phyloP scores from a whole-genome alignment of 768 basidiomycete genomes.

The Hysterangium stoloniferum region DNA sequence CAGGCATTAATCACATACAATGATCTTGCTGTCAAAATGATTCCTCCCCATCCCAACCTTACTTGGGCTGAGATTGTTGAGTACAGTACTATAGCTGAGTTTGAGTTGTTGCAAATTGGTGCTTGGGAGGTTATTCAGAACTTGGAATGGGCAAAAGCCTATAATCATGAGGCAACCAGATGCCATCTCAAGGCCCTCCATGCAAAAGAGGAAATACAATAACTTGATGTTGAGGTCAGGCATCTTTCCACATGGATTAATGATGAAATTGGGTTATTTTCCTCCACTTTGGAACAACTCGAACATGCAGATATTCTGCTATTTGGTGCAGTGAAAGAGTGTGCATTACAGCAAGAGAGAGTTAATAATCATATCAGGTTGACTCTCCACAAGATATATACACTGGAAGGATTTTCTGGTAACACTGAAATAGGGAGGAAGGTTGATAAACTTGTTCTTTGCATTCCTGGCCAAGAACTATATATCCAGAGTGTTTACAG shows the following conservation, averaged over 20 bases:
- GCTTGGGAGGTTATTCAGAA: conserved; percentile 23
- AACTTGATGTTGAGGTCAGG: conserved; percentile 26
- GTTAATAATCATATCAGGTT: neutral
- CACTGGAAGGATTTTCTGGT: neutral
- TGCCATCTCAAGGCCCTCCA: conserved; percentile 23
- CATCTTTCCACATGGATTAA: conserved; percentile 21
- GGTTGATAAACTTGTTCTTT: too few relatives aligned
- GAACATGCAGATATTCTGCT: neutral
- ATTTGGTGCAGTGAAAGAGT: neutral
- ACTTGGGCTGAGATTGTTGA: conserved; percentile 12
- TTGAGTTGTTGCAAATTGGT: conserved; percentile 23
- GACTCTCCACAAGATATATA: neutral
- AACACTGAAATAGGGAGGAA: neutral
- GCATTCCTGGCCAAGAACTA: too few relatives aligned
- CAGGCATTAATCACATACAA: conserved; percentile 28
- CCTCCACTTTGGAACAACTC: neutral
- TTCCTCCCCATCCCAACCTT: conserved; percentile 13
- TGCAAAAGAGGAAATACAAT: conserved; percentile 25
- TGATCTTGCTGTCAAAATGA: conserved; percentile 16
- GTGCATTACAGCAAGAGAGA: neutral
- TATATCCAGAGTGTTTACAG: too few relatives aligned
- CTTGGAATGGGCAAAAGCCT: conserved; percentile 26
- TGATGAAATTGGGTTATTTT: conserved; percentile 16
- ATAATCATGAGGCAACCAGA: conserved; percentile 29
- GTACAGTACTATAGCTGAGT: conserved; percentile 19